Evolutionary conservation across 202 grass and related monocot species (phyloP), one percentile per base, ranked within the genome.

Genomic region (Hordeum pubiflorum): DNA sequence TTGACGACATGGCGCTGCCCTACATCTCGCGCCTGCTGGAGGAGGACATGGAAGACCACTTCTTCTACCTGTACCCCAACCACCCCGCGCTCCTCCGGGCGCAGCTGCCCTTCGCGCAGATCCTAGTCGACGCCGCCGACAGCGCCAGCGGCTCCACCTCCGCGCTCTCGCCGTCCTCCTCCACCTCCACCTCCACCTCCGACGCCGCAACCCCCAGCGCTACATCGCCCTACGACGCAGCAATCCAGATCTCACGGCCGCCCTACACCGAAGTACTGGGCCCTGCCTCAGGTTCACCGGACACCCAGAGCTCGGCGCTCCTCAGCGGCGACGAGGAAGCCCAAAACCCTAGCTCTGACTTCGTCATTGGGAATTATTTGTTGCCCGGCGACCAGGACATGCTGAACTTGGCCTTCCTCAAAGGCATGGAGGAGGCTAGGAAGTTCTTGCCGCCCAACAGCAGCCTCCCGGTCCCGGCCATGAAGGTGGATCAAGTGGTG

Each of bases 21-120:
- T 89, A 87, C 88, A 92, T 96, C 41, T 37, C 80, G 46, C 83
- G 48, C n/a, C 79, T 96, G 74, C 83, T 96, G 52, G 52, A 21
- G 26, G 69, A 90, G 72, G 83, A 82, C 29, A 32, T 68, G 10
- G 15, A 60, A 27, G 78, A 81, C 7, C 7, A 81, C 0, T 81
- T 81, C 61, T 81, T 86, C 50, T 86, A 76, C 61, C 60, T 81
- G 38, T 76, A 50, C 71, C 78, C 77, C 38, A 71, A 81, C 61
- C 78, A 86, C 29, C 78, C 78, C 50, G 52, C 40, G 29, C 81
- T 84, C 52, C 67, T 81, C 3, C 65, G 74, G 6, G 67, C 55
- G 10, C 71, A 87, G 46, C 55, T 66, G n/a, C 74, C 85, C 36
- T 62, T 77, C 36, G 76, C 65, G 6, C 79, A 82, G 67, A 84